phyloP scores from a whole-genome alignment of 1,284 basidiomycete genomes.

The Cryptococcus neoformans region DNA sequence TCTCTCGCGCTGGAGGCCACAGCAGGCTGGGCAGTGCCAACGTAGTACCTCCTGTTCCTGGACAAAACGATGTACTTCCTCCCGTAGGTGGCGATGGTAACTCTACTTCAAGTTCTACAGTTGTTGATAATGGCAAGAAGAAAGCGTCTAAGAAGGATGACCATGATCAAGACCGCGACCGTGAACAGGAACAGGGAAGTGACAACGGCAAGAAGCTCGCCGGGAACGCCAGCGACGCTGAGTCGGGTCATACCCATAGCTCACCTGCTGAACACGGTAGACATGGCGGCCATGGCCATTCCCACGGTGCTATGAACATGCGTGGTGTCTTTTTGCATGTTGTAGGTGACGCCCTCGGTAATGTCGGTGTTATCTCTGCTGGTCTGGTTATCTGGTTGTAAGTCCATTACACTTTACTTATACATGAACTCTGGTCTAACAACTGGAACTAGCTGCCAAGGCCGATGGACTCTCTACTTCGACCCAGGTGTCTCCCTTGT shows the following conservation, averaged over 20 bases:
- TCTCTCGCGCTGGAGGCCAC: conserved; percentile 13
- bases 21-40: conserved; percentile 11
- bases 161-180: conserved; percentile 22
- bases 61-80: conserved; percentile 32
- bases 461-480: conserved; percentile 71
- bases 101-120: conserved; percentile 10
- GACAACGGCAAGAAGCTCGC: conserved; percentile 17
- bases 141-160: conserved; percentile 1
- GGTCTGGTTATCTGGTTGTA: conserved; percentile 87
- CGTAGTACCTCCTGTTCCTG: conserved; percentile 19
- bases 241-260: conserved; percentile 21
- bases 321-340: conserved; percentile 91
- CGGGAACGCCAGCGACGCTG: conserved; percentile 21
- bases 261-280: conserved; percentile 21
- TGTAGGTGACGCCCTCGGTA: conserved; percentile 93
- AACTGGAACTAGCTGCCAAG: conserved; percentile 29
- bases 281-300: conserved; percentile 53
- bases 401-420: conserved; percentile 14
- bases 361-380: conserved; percentile 94
- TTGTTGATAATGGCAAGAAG: conserved; percentile 4
- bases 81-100: conserved; percentile 10
- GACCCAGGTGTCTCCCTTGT: conserved; percentile 93
- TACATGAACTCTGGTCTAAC: not conserved
- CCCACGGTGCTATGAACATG: conserved; percentile 93
- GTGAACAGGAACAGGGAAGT: conserved; percentile 34